Percentiles rank a stretch among this genome's conserved stretches.
Evolutionary conservation across 2,329 filamentous ascomycete genomes (phyloP).

Genomic region (Canariomyces notabilis): DNA sequence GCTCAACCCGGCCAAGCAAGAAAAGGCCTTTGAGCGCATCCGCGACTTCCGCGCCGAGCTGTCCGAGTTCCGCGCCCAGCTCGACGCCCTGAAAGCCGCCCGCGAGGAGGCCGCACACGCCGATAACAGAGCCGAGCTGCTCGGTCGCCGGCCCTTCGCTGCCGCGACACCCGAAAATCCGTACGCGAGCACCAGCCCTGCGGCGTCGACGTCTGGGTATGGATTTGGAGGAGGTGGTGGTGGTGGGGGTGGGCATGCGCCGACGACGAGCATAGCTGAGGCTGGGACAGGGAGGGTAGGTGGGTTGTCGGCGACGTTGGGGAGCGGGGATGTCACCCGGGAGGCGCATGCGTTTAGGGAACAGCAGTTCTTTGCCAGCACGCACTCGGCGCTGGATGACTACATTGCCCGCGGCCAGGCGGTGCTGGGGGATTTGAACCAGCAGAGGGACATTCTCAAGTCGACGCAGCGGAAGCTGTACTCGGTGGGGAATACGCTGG

Average conservation of each 20-base stretch:
- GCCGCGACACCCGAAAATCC: conserved; percentile 83
- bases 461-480: conserved; percentile 88
- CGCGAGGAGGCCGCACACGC: conserved; percentile 67
- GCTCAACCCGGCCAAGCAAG: conserved; percentile 82
- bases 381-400: conserved; percentile 83
- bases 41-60: conserved; percentile 82
- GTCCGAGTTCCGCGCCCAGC: conserved; percentile 69
- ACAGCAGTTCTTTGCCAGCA: conserved; percentile 78
- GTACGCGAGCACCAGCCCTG: conserved; percentile 57
- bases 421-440: conserved; percentile 79
- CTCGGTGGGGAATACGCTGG: conserved; percentile 87
- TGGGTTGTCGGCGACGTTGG: conserved; percentile 40
- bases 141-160: conserved; percentile 80
- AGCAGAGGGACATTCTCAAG: conserved; percentile 93
- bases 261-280: conserved; percentile 38
- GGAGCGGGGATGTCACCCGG: conserved; percentile 59
- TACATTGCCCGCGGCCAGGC: conserved; percentile 88
- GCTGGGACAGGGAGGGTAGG: conserved; percentile 29
- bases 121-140: conserved; percentile 69
- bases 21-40: conserved; percentile 81
- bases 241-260: conserved; percentile 28
- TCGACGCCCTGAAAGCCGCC: conserved; percentile 71
- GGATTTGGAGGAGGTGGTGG: conserved; percentile 14
- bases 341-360: conserved; percentile 84
- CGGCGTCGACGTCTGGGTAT: conserved; percentile 24